Percentiles rank a stretch among this genome's conserved stretches.
Evolutionary conservation across 73 alveolate genomes (phyloP).

Genomic region (Paramecium octaurelia): DNA sequence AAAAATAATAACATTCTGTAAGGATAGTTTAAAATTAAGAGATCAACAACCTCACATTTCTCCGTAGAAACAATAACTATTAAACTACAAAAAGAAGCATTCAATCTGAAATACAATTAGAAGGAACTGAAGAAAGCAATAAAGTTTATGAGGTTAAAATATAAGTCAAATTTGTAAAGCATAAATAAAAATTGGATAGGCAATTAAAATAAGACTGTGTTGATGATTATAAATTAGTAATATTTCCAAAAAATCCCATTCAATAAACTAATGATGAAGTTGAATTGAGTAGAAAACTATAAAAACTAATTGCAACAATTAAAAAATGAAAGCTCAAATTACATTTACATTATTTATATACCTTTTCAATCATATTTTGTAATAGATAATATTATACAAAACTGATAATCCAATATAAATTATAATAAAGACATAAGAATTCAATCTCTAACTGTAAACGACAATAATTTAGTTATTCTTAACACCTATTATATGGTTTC

Average conservation of each 20-base stretch:
- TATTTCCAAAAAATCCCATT: not conserved
- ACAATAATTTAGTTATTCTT: conserved; percentile 24
- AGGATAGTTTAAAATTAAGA: not conserved
- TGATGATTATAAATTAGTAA: not conserved
- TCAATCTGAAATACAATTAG: not conserved
- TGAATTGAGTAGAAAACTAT: not conserved
- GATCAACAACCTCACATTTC: not conserved
- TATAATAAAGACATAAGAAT: not conserved
- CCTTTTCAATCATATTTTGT: not conserved
- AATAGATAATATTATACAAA: not conserved
- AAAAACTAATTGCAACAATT: not conserved
- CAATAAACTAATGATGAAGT: not conserved
- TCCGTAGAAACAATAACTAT: not conserved
- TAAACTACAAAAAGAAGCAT: not conserved
- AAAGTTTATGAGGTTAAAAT: not conserved
- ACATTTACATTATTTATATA: not conserved
- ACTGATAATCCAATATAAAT: not conserved
- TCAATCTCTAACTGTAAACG: conserved; percentile 43
- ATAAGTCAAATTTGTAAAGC: not conserved
- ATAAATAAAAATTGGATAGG: not conserved
- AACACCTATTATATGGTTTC: conserved; percentile 21
- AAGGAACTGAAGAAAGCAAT: not conserved
- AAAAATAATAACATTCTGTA: not conserved
- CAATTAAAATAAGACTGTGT: not conserved
- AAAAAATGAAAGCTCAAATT: not conserved